Conservation (phyloP, 768 basidiomycete species). For the Grammothele lineata region DNA sequence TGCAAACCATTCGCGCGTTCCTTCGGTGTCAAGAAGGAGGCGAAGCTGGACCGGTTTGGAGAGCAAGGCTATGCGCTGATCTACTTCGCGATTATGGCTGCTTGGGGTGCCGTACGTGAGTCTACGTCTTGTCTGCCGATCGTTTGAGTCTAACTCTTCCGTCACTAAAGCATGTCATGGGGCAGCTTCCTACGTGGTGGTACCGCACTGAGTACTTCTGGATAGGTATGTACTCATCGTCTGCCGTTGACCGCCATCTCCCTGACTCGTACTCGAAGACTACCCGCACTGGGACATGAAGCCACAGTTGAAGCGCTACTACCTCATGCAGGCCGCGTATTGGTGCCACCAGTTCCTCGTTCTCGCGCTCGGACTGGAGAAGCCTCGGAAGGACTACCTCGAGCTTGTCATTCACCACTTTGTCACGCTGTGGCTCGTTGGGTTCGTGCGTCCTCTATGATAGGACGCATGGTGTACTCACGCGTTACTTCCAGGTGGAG, state of each 20-base stretch:
- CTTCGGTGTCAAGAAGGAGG: conserved; percentile 61
- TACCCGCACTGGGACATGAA: conserved; percentile 92
- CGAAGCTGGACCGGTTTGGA: conserved; percentile 79
- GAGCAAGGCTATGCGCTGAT: conserved; percentile 88
- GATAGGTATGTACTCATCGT: conserved; percentile 61
- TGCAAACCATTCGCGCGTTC: conserved; percentile 63
- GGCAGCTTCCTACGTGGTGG: conserved; percentile 79
- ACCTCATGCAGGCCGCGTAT: conserved; percentile 89
- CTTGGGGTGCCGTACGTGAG: conserved; percentile 72
- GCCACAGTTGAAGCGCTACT: conserved; percentile 83
- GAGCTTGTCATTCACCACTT: conserved; percentile 90
- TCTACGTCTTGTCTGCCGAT: not conserved
- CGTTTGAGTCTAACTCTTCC: not conserved
- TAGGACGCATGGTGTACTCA: too few relatives aligned
- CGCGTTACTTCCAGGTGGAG: conserved; percentile 58
- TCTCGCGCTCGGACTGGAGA: conserved; percentile 80
- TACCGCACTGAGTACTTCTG: conserved; percentile 81
- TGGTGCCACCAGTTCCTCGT: conserved; percentile 95
- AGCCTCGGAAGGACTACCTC: conserved; percentile 86
- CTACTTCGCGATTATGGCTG: conserved; percentile 70
- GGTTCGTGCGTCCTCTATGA: conserved; percentile 41
- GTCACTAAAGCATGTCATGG: conserved; percentile 71
- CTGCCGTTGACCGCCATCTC: not conserved
- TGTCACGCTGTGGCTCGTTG: conserved; percentile 92
- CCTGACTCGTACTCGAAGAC: conserved; percentile 35